Base-by-base conservation (phyloP, 2,329 filamentous ascomycete genomes). In the Epichloe scottii region DNA sequence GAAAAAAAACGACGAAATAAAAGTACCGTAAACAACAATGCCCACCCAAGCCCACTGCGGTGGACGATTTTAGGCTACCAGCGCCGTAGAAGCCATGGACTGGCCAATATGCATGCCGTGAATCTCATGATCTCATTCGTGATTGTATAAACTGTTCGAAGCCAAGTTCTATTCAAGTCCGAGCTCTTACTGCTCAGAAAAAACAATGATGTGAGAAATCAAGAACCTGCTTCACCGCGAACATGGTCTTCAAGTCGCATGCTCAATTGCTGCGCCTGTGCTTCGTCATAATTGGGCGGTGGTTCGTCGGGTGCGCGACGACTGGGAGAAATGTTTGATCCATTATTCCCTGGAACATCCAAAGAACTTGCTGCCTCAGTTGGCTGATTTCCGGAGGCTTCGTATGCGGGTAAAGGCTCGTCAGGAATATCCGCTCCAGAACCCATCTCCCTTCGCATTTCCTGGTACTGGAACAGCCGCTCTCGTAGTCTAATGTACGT, bases 231-330 rank as follows among this genome's bases (percentile, higher is more conserved):
- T 26, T 58, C 53, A 57, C 77, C 78, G 44, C 84, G 83, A 57
- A 90, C 75, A 54, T 85, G 86, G 58, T 87, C 81, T 63, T 89
- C 80, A 21, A 83, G 68, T 48, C 69, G 71, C 62, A 73, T 78
- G 54, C 69, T 74, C 30, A 84, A 66, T 30, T 79, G 78, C 59
- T 83, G 79, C n/a, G 77, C 82, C 67, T 96, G 91, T 30, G 87
- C 87, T 66, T 95, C 89, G 61, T 96, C 89, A 63, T 97, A 97
- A 37, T 82, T 87, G 47, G 91, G 91, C 46, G 91, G 91, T 5
- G 90, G 89, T 63, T 93, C 90, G 68, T 82, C 61, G 60, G 88
- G 68, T 71, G 67, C 70, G 49, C 66, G 64, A 38, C 67, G 64
- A 55, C 64, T 69, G 12, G 65, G 63, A 33, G 64, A 59, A 53